Conservation (phyloP, 2,329 filamentous ascomycete genomes). For the Colletotrichum horii region DNA sequence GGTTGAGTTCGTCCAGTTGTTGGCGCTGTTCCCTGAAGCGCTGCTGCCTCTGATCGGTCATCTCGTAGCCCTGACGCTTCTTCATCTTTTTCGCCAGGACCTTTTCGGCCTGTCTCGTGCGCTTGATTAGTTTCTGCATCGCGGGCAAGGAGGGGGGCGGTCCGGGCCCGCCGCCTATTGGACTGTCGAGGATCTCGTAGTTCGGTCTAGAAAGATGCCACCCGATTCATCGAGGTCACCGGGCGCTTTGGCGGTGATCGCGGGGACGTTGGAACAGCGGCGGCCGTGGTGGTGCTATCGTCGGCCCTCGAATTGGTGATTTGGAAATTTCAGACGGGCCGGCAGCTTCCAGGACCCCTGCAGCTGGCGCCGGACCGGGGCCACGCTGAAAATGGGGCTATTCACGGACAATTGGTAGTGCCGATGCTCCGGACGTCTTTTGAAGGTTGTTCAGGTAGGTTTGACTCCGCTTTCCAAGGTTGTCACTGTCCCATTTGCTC, state of each 20-base stretch:
- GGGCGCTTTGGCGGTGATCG: background rate
- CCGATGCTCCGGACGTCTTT: background rate
- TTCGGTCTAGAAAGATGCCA: background rate
- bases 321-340: slow-evolving; percentile 21
- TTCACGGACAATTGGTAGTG: background rate
- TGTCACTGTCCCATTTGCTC: background rate
- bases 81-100: slow-evolving; percentile 59
- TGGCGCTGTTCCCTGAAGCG: slow-evolving; percentile 36
- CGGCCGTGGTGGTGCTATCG: slow-evolving; percentile 9
- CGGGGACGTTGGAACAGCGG: background rate
- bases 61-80: slow-evolving; percentile 39
- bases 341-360: slow-evolving; percentile 14
- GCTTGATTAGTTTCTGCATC: slow-evolving; percentile 76
- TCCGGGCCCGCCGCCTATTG: background rate
- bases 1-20: slow-evolving; percentile 38
- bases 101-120: slow-evolving; percentile 70
- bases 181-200: background rate
- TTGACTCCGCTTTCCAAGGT: background rate
- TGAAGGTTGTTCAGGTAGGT: background rate
- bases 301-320: slow-evolving; percentile 13
- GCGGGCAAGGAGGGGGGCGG: slow-evolving; percentile 17
- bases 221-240: background rate
- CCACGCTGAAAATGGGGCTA: background rate
- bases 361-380: background rate
- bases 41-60: slow-evolving; percentile 32